A percentile compares a stretch with the other conserved stretches of the same genome.
These are phyloP conservation scores for grape (Vitis vinifera) DNA, from an alignment of 164 flowering plant genomes.

Conservation along the genomic window ASM3070453v1 NC_081816.1:8615501-8616000, in stretches of 20 bases:
- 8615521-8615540: not conserved
- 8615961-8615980: too few species aligned
- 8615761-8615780: slow-evolving; percentile 12
- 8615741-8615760: slow-evolving; percentile 12
- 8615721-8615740: slow-evolving; percentile 1
- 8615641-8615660: not conserved
- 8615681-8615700: not conserved
- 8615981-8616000: too few species aligned
- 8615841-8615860: not conserved
- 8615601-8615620: too few species aligned
- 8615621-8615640: not conserved
- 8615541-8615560: not conserved
- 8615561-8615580: too few species aligned
- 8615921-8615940: too few species aligned
- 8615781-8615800: not conserved
- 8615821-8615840: too few species aligned
- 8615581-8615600: too few species aligned
- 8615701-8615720: not conserved
- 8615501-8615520: too few species aligned
- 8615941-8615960: too few species aligned
- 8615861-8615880: not conserved
- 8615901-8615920: too few species aligned
- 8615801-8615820: too few species aligned
- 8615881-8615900: too few species aligned
- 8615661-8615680: not conserved